A percentile compares a stretch with the other conserved stretches of the same genome.
Conservation (phyloP, 805 yeast genomes). For the Yamadazyma philogaea region DNA sequence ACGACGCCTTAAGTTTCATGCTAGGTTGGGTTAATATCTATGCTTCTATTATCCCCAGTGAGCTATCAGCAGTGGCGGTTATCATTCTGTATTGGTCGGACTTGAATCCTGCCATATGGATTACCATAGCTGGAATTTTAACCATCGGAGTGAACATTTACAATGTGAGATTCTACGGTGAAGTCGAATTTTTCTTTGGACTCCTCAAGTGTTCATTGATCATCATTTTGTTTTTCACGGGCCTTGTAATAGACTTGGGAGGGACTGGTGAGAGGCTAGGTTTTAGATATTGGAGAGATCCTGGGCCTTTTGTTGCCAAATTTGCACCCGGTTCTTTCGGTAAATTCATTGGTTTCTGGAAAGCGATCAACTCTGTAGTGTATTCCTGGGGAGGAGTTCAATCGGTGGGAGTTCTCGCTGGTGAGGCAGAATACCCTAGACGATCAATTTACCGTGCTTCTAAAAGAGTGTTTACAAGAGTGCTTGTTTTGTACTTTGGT, state of each 20-base stretch:
- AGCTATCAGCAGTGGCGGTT: constrained; percentile 46
- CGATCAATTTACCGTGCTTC: constrained; percentile 28
- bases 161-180: constrained; percentile 36
- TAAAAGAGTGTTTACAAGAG: constrained; percentile 28
- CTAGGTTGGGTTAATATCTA: constrained; percentile 45
- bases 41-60: constrained; percentile 34
- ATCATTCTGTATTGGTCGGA: constrained; percentile 45
- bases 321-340: constrained; percentile 36
- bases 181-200: constrained; percentile 27
- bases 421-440: constrained; percentile 36
- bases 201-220: constrained; percentile 22
- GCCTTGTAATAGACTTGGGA: constrained; percentile 23
- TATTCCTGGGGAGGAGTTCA: constrained; percentile 35
- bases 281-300: constrained; percentile 39
- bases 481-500: constrained; percentile 25
- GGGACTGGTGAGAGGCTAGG: constrained; percentile 26
- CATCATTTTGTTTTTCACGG: constrained; percentile 19
- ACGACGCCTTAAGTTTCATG: constrained; percentile 46
- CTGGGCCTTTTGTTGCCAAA: constrained; percentile 31
- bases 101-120: constrained; percentile 45
- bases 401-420: constrained; percentile 22
- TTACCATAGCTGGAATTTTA: constrained; percentile 37
- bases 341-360: constrained; percentile 31
- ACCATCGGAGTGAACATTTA: constrained; percentile 34
- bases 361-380: constrained; percentile 37